These are phyloP conservation scores for Anacardium occidentale DNA, from an alignment of 345 rosid genomes.

Conservation along the genomic window DNA sequence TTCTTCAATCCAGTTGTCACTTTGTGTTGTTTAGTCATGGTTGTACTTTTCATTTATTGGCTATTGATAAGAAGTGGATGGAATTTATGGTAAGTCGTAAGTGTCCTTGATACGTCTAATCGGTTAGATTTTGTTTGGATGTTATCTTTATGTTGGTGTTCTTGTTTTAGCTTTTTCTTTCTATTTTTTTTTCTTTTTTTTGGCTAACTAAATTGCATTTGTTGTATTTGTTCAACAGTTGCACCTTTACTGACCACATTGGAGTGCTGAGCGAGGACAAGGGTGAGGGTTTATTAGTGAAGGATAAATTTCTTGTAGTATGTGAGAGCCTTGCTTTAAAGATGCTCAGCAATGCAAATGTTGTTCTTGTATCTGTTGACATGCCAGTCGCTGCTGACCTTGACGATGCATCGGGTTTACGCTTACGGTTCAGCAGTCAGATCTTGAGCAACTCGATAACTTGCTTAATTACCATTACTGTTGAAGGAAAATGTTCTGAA, in stretches of 20 bases:
- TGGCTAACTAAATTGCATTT: slow-evolving; percentile 6
- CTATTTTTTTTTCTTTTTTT: slow-evolving; percentile 1
- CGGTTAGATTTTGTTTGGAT: background rate
- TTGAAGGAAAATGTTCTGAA: slow-evolving; percentile 84
- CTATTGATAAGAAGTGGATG: background rate
- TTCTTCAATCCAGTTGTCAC: background rate
- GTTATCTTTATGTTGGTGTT: background rate
- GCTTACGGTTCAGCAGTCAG: slow-evolving; percentile 78
- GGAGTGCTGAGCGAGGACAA: slow-evolving; percentile 51
- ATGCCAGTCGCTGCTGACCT: slow-evolving; percentile 66
- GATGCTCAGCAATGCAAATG: slow-evolving; percentile 78
- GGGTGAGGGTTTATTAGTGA: slow-evolving; percentile 30
- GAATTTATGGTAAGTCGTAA: background rate
- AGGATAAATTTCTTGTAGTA: slow-evolving; percentile 66
- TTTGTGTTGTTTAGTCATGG: background rate
- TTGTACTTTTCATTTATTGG: background rate
- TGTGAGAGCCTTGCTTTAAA: slow-evolving; percentile 72
- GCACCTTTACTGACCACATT: slow-evolving; percentile 67
- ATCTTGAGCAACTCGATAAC: slow-evolving; percentile 74
- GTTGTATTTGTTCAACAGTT: slow-evolving; percentile 39
- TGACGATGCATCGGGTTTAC: slow-evolving; percentile 80
- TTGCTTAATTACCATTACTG: slow-evolving; percentile 69
- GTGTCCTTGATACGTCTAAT: background rate
- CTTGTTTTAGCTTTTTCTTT: background rate
- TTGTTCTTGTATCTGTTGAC: slow-evolving; percentile 74